Conservation (phyloP, 2,329 filamentous ascomycete genomes). For the Phyllosticta capitalensis region DNA sequence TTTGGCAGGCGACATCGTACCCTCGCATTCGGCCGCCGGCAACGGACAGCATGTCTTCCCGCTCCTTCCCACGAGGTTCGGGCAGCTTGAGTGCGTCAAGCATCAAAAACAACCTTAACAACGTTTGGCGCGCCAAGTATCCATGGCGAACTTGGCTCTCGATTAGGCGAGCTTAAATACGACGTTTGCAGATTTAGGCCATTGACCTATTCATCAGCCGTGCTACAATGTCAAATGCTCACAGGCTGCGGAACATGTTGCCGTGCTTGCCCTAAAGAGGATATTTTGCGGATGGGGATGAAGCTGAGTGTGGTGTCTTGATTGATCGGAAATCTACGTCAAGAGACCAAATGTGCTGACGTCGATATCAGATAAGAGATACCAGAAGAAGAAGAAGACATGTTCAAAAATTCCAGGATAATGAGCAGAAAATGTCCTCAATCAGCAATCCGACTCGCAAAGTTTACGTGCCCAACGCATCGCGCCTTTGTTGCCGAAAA, state of each 20-base stretch:
- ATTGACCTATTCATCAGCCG: background rate
- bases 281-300: too few relatives aligned
- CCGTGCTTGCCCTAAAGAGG: background rate
- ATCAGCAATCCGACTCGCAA: too few relatives aligned
- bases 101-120: background rate
- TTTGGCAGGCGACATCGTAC: background rate
- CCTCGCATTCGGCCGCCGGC: background rate
- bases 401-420: too few relatives aligned
- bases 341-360: too few relatives aligned
- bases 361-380: too few relatives aligned
- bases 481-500: too few relatives aligned
- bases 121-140: background rate
- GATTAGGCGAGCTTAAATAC: background rate
- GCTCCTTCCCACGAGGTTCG: background rate
- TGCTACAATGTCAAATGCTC: background rate
- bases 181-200: background rate
- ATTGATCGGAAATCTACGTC: too few relatives aligned
- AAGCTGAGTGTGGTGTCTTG: too few relatives aligned
- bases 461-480: too few relatives aligned
- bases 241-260: background rate
- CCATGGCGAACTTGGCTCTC: background rate
- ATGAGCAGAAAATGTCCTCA: too few relatives aligned
- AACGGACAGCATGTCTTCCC: background rate
- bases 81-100: background rate
- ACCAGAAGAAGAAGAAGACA: too few relatives aligned